phyloP scores from a whole-genome alignment of 1,139 yeast genomes.

The Citeromyces hawaiiensis region DNA sequence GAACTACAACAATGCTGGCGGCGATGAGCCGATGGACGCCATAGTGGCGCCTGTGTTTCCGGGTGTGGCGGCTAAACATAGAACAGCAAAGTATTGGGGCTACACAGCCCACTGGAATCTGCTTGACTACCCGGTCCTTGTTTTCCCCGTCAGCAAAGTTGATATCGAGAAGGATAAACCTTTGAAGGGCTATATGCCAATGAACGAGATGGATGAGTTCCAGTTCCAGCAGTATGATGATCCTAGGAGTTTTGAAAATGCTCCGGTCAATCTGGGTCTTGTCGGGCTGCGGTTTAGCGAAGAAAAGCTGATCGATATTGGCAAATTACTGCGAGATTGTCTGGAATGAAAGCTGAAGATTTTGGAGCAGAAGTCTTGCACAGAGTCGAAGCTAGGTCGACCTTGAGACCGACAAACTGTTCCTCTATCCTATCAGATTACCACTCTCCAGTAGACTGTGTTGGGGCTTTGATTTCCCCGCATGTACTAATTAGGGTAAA shows the following conservation, averaged over 20 bases:
- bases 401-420: too few species aligned
- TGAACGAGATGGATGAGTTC: constrained; percentile 30
- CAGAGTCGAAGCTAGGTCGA: too few species aligned
- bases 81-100: constrained; percentile 57
- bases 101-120: constrained; percentile 56
- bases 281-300: constrained; percentile 36
- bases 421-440: too few species aligned
- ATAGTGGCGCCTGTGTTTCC: constrained; percentile 52
- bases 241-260: constrained; percentile 24
- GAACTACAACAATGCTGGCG: not conserved
- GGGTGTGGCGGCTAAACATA: constrained; percentile 59
- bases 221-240: constrained; percentile 19
- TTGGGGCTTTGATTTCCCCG: too few species aligned
- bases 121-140: constrained; percentile 44
- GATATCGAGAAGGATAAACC: constrained; percentile 10
- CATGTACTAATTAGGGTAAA: constrained; percentile 11
- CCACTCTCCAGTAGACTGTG: too few species aligned
- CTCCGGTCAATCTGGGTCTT: constrained; percentile 36
- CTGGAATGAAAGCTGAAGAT: too few species aligned
- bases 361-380: too few species aligned
- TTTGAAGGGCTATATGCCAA: constrained; percentile 9
- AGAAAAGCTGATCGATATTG: constrained; percentile 32
- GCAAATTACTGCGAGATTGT: too few species aligned
- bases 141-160: constrained; percentile 26
- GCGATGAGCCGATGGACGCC: constrained; percentile 29